Base-by-base conservation (phyloP, 2,329 filamentous ascomycete genomes). In the Aureobasidium pullulans region DNA sequence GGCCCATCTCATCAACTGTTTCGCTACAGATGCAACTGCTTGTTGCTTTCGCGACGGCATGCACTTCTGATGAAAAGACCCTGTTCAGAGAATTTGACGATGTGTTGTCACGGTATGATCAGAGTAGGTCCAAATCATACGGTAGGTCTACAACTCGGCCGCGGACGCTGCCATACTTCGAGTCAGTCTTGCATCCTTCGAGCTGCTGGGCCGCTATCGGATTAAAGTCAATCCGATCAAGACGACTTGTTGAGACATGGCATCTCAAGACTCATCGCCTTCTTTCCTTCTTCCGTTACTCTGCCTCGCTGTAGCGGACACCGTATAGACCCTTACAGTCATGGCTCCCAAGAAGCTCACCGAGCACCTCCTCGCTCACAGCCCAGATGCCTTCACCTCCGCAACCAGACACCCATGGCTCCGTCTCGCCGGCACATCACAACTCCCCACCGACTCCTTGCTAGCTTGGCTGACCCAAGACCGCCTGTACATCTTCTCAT, bases 401-500 rank as follows among this genome's bases (percentile, higher is more conserved):
- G 85, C 87, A 29, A 90, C 86, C 0, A 83, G 84, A 59, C 81
- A 86, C 60, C 79, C 83, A 0, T 90, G 90, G 73, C 82, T 90
- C 57, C 74, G 74, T 23, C 78, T 81, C 43, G 86, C 87, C 4
- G 86, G 85, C 11, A 76, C 78, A 54, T 84, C 86, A 23, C 79
- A 78, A 0, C 74, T 88, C n/a, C 73, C 81, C n/a, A 81, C 81
- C 47, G 65, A 75, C 0, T 71, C 77, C 1, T 75, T 90, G 8
- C 80, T 81, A 29, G 77, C 78, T 70, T 90, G 87, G 87, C 81
- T 90, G 44, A 82, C 84, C 15, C 87, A 89, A 71, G 87, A 90
- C 70, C 78, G 85, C 6, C 79, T 90, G 49, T 89, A 89, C 74
- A 83, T 86, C 48, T 82, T 88, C 62, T 80, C 82, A 58, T 89